These are phyloP conservation scores for Dactylellina sp. DNA, from an alignment of 2,329 filamentous ascomycete genomes.

Conservation along the genomic window DNA sequence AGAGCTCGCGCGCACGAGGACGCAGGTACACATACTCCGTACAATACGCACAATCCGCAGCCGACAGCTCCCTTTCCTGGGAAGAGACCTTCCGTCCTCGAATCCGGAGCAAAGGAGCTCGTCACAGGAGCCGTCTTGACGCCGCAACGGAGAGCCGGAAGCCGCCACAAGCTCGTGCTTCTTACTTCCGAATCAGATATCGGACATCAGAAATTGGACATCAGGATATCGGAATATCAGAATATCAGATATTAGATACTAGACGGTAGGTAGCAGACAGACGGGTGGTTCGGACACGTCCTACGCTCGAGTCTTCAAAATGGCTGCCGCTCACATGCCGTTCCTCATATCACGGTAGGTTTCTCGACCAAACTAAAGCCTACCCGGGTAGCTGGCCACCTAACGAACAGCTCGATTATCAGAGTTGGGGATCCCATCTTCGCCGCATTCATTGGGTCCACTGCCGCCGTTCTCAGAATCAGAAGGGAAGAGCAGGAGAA, in stretches of 20 bases:
- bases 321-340: slow-evolving; percentile 23
- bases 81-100: slow-evolving; percentile 40
- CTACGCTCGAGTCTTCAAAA: not conserved
- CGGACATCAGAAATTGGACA: not conserved
- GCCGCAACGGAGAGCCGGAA: slow-evolving; percentile 44
- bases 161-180: slow-evolving; percentile 23
- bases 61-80: not conserved
- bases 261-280: too few relatives aligned
- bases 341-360: slow-evolving; percentile 40
- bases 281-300: too few relatives aligned
- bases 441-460: slow-evolving; percentile 68
- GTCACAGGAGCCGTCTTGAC: slow-evolving; percentile 39
- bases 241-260: too few relatives aligned
- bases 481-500: slow-evolving; percentile 69
- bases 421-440: slow-evolving; percentile 70
- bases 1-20: too few relatives aligned
- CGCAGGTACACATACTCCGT: too few relatives aligned
- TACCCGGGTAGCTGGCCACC: too few relatives aligned
- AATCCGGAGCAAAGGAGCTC: slow-evolving; percentile 50
- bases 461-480: slow-evolving; percentile 69
- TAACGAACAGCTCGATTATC: not conserved
- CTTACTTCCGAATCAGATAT: too few relatives aligned
- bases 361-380: too few relatives aligned
- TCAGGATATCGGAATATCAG: not conserved
- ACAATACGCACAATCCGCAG: not conserved